Percentiles rank a stretch among this genome's conserved stretches.
phyloP scores from a whole-genome alignment of 352 stramenopile species.

The Globisporangium alternatum region DNA sequence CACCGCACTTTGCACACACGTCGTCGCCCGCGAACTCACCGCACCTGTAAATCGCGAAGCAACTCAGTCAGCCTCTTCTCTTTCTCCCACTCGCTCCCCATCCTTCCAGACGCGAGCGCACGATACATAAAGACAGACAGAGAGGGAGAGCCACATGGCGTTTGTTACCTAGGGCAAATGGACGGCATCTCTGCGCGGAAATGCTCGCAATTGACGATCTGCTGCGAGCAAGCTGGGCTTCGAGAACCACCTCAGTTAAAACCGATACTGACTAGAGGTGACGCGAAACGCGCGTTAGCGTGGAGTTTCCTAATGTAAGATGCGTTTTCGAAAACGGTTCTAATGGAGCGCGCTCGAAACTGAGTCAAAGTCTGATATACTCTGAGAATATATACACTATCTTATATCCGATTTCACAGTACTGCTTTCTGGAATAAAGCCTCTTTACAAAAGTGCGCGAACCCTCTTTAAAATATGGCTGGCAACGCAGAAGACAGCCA shows the following conservation, averaged over 20 bases:
- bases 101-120: not conserved
- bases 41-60: constrained; percentile 29
- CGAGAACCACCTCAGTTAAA: not conserved
- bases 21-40: constrained; percentile 53
- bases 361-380: not conserved
- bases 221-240: not conserved
- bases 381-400: not conserved
- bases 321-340: too few relatives aligned
- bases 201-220: constrained; percentile 5
- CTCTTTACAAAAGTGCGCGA: too few relatives aligned
- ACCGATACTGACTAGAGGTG: too few relatives aligned
- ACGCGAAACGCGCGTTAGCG: too few relatives aligned
- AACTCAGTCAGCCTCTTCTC: not conserved
- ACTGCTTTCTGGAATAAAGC: too few relatives aligned
- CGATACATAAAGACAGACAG: constrained; percentile 3
- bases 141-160: not conserved
- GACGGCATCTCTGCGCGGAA: constrained; percentile 40
- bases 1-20: constrained; percentile 60
- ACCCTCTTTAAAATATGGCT: not conserved
- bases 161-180: constrained; percentile 61
- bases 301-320: too few relatives aligned
- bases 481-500: constrained; percentile 1
- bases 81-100: not conserved
- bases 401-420: too few relatives aligned
- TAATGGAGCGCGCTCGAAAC: too few relatives aligned